Base-by-base conservation (phyloP, 2,329 filamentous ascomycete genomes). In the Trichoderma pleuroti region DNA sequence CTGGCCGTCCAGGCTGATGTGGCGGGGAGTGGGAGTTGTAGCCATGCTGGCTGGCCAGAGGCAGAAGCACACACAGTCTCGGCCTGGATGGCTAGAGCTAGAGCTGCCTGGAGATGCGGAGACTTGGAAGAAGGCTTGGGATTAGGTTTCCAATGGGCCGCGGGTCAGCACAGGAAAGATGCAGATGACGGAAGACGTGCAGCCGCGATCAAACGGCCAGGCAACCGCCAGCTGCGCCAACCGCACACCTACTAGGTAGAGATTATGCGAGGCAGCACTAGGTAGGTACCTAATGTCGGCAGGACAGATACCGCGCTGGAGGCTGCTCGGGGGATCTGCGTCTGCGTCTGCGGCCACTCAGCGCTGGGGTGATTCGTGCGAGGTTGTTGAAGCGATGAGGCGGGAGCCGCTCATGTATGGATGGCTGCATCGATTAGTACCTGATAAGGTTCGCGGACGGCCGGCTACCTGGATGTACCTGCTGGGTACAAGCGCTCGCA, bases 1-100 rank as follows among this genome's bases (percentile, higher is more conserved):
- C 12, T 81, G 80, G 68, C 82, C 80, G 66, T 73, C 75, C 70
- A 73, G 72, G 65, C 73, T 74, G 76, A 74, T 71, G 68, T 72
- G 74, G 30, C 73, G 74, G 36, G 66, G 56, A 34, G 73, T 72
- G 49, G 69, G 36, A 32, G 68, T 62, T 34, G 71, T 60, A 18
- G 59, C 42, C 68, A 68, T 71, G 10, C 21, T 71, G 42, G 32
- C 42, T n/a, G n/a, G n/a, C 32, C 21, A 46, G 21, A 36, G 42
- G 42, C 42, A 49, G 42, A 49, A n/a, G 18, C 21, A 4, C 49
- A 32, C 3, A 28, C 3, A 36, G 56, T 68, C n/a, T 36, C 39
- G 14, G 28, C 11, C 56, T 11, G 12, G 36, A 49, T 24, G 3
- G 52, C 18, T 64, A 70, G 24, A 39, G 26, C 26, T 28, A 70